phyloP scores from a whole-genome alignment of 2,329 filamentous ascomycete species.

The Cladosporium velox region DNA sequence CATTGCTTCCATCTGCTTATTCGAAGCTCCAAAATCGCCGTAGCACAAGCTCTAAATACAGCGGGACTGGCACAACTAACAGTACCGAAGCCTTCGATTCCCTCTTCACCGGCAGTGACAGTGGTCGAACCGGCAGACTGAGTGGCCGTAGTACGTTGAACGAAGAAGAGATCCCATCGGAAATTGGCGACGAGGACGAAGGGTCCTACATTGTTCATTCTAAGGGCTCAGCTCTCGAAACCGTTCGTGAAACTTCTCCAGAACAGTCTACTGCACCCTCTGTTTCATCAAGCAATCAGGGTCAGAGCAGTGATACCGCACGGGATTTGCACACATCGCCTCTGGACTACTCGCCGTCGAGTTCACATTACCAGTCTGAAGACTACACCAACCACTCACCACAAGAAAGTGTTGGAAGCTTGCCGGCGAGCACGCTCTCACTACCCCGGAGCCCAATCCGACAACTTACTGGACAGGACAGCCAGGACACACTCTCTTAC shows the following conservation, averaged over 20 bases:
- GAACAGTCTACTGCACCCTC: conserved; percentile 25
- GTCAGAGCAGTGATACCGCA: conserved; percentile 1
- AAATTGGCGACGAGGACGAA: conserved; percentile 10
- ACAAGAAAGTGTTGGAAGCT: conserved; percentile 16
- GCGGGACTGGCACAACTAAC: conserved; percentile 32
- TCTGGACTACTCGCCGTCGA: background rate
- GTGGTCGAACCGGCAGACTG: conserved; percentile 28
- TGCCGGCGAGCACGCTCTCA: conserved; percentile 15
- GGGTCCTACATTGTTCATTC: background rate
- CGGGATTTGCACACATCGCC: conserved; percentile 2
- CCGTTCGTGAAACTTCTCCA: conserved; percentile 34
- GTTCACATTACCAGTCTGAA: background rate
- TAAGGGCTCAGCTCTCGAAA: conserved; percentile 28
- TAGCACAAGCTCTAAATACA: conserved; percentile 33
- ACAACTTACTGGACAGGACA: conserved; percentile 13
- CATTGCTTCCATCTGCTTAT: conserved; percentile 29
- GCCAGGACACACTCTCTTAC: conserved; percentile 19
- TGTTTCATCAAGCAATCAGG: conserved; percentile 14
- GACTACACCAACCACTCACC: background rate
- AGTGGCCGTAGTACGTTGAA: conserved; percentile 34
- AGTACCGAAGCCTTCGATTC: conserved; percentile 27
- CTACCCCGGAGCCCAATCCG: conserved; percentile 8
- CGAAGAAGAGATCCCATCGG: conserved; percentile 15
- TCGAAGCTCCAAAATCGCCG: conserved; percentile 30
- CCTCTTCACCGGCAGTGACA: conserved; percentile 25